Base-by-base conservation (phyloP, 164 flowering plant genomes). In the Liriodendron chinense region DNA sequence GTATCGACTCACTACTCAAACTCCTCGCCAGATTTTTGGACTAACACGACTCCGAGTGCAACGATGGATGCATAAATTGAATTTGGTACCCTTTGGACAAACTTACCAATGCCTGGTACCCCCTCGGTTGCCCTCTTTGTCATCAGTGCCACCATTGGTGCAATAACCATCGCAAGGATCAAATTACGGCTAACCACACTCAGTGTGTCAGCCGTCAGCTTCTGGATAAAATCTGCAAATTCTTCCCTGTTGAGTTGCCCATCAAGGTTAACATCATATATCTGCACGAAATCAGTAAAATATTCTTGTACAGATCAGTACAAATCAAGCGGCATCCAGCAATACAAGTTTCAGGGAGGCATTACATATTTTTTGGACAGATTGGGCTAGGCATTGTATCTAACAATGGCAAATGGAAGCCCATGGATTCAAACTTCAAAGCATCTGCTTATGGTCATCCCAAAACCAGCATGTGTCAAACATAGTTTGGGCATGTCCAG, bases 61-160 rank as follows among this genome's bases (percentile, higher is more conserved):
- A 94, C 82, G 10, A 91, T 80, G 57, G 94, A 85, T 22, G 97
- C 97, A 70, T 86, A 94, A n/a, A 92, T 74, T 13, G 97, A 87
- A 78, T 74, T 89, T 26, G 98, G 98, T 18, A 94, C 2, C 83
- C 79, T 93, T 72, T 93, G 94, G 79, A 94, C 90, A 78, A 90
- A 88, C 76, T 85, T 92, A 21, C 98, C 98, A 12, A 94, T 85
- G 0, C 87, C 87, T 1, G 98, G 98, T 43, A 94, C 89, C 0
- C 96, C 94, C 74, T 93, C 98, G 0, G 98, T 94, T 25, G 92
- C 86, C 81, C 80, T 88, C 83, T 94, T 94, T 65, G 97, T 88
- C 69, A 88, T 76, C 75, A 94, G 61, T 56, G 98, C 98, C 63
- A 93, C 83, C 1, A 96, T 81, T 56, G 98, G 98, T 13, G 97